Evolutionary conservation across 2,329 filamentous ascomycete genomes (phyloP).

Genomic region (Penicillium hordei): DNA sequence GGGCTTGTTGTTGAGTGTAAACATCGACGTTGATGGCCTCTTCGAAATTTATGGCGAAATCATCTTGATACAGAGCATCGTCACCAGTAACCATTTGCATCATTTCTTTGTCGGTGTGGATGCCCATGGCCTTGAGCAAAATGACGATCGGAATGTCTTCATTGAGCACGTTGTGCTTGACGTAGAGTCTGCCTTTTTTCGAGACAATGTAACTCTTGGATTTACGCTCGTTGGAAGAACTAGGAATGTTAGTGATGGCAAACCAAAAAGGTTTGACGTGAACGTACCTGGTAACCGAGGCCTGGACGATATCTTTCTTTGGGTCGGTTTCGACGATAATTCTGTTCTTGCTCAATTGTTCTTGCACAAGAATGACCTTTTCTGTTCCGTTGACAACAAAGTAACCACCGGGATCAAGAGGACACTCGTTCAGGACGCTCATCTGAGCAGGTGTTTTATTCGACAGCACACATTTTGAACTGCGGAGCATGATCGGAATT

Average conservation of each 20-base stretch:
- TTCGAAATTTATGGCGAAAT: slow-evolving; percentile 93
- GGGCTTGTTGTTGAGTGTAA: slow-evolving; percentile 89
- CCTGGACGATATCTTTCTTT: slow-evolving; percentile 90
- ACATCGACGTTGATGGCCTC: slow-evolving; percentile 81
- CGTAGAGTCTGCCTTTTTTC: slow-evolving; percentile 86
- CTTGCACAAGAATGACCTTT: slow-evolving; percentile 97
- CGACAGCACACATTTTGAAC: slow-evolving; percentile 84
- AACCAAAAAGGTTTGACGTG: not conserved
- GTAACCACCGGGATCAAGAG: slow-evolving; percentile 93
- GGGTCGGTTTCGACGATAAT: slow-evolving; percentile 92
- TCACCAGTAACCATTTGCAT: slow-evolving; percentile 85
- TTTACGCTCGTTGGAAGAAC: slow-evolving; percentile 95
- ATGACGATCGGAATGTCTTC: slow-evolving; percentile 96
- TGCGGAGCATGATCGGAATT: slow-evolving; percentile 95
- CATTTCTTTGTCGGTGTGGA: slow-evolving; percentile 93
- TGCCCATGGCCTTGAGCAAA: slow-evolving; percentile 86
- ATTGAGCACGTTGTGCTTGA: slow-evolving; percentile 89
- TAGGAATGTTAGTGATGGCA: slow-evolving; percentile 40
- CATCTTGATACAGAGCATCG: slow-evolving; percentile 86
- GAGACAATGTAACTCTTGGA: slow-evolving; percentile 95
- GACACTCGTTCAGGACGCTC: slow-evolving; percentile 91
- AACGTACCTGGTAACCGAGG: slow-evolving; percentile 74
- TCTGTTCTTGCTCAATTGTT: slow-evolving; percentile 98
- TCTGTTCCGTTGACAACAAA: slow-evolving; percentile 98
- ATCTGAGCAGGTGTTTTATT: slow-evolving; percentile 84